Conservation (phyloP, 2,329 filamentous ascomycete species). For the Trichoderma koningiopsis region DNA sequence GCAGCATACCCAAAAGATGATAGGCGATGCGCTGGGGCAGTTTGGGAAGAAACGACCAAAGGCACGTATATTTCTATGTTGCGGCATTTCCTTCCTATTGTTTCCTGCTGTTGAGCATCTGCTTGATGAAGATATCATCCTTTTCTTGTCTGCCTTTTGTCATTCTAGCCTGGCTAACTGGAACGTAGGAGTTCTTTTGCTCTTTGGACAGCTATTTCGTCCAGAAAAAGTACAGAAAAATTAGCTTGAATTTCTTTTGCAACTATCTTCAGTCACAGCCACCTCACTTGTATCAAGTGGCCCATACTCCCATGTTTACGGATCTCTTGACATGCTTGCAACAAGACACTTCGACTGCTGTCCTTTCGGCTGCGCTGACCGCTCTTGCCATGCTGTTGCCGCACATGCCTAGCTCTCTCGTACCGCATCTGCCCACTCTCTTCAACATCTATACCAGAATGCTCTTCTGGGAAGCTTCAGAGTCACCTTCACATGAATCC, state of each 20-base stretch:
- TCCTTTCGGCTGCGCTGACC: conserved; percentile 74
- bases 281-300: conserved; percentile 74
- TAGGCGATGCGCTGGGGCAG: conserved; percentile 55
- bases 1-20: conserved; percentile 52
- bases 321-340: conserved; percentile 74
- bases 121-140: not conserved
- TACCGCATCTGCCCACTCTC: conserved; percentile 68
- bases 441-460: conserved; percentile 82
- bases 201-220: conserved; percentile 67
- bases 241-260: conserved; percentile 67
- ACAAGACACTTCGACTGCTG: conserved; percentile 74
- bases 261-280: conserved; percentile 75
- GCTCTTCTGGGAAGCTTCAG: conserved; percentile 72
- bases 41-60: conserved; percentile 71
- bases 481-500: conserved; percentile 43
- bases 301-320: conserved; percentile 71
- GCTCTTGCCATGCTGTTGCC: conserved; percentile 80
- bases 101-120: not conserved
- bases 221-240: conserved; percentile 63
- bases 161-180: not conserved
- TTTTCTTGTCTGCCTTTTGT: not conserved
- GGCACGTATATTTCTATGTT: conserved; percentile 32
- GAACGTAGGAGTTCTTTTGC: conserved; percentile 61
- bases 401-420: conserved; percentile 74
- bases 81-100: not conserved